Evolutionary conservation across 805 yeast genomes (phyloP).

Genomic region (Hanseniaspora nectarophila): DNA sequence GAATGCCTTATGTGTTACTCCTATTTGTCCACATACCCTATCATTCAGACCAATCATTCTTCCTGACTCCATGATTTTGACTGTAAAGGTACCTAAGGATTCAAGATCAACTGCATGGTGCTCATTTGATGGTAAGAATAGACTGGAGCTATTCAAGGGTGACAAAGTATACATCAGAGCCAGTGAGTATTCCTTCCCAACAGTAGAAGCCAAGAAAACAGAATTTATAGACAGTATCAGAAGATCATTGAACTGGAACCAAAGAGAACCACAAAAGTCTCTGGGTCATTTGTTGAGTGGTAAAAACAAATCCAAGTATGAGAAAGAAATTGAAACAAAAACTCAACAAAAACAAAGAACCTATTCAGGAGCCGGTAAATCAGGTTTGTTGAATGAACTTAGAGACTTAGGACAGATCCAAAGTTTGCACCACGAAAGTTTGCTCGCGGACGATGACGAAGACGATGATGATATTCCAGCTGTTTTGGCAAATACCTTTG

Average conservation of each 20-base stretch:
- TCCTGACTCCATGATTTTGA: constrained; percentile 84
- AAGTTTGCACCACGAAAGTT: neutral
- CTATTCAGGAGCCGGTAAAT: constrained; percentile 11
- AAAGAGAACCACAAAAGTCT: constrained; percentile 75
- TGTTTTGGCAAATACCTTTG: neutral
- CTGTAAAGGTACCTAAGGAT: constrained; percentile 67
- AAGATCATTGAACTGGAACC: constrained; percentile 87
- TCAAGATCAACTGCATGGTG: constrained; percentile 94
- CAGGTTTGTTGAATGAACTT: constrained; percentile 5
- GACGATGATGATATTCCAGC: constrained; percentile 1
- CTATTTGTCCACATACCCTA: constrained; percentile 90
- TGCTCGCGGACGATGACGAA: constrained; percentile 2
- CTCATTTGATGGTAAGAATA: constrained; percentile 82
- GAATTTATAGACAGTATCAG: constrained; percentile 78
- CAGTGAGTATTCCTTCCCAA: constrained; percentile 86
- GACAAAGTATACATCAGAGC: constrained; percentile 79
- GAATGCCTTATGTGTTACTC: constrained; percentile 83
- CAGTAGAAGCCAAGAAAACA: constrained; percentile 60
- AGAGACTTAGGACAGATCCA: constrained; percentile 8
- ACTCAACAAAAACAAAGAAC: constrained; percentile 1
- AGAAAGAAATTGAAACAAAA: constrained; percentile 16
- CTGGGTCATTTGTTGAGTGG: constrained; percentile 51
- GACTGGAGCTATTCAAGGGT: constrained; percentile 71
- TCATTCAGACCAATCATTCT: constrained; percentile 84
- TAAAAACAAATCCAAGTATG: constrained; percentile 40